Base-by-base conservation (phyloP, 2,329 filamentous ascomycete genomes). In the Penicillium fuscoglaucum region DNA sequence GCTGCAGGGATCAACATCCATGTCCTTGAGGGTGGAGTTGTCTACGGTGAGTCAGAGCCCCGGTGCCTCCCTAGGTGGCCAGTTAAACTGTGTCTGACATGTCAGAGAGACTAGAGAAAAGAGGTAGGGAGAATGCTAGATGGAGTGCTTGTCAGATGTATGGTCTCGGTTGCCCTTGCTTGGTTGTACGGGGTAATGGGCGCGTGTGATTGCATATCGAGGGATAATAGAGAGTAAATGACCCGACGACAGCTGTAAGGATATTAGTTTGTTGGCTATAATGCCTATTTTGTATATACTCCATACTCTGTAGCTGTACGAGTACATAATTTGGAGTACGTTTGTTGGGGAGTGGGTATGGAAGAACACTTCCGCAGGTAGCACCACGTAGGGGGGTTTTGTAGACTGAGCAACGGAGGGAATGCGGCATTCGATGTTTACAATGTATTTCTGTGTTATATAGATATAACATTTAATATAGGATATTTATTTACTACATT, bases 171-270 rank as follows among this genome's bases (percentile, higher is more conserved):
- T 41, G 57, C 58, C 64, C 64, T 65, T 67, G 59, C 65, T 57
- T 66, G 61, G 66, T 66, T 56, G 66, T 64, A 66, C 66, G 55
- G 65, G 57, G 59, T 62, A 61, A 66, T 62, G 39, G 35, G 26
- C 4, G 45, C 24, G 35, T 52, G 53, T 44, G 52, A 58, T 51
- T 33, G 8, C 17, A 31, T 15, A 26, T 19, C 19, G 13, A 21
- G 21, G 33, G 24, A 41, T 53, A 31, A 10, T 33, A 33, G 8
- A 21, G 19, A 24, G 45, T 28, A n/a, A 46, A 47, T 53, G 41
- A 26, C 41, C 24, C 40, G 41, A 28, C 53, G 35, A 43, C 31
- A 29, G 41, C 37, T 37, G 51, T 37, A 47, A 52, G 39, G 37
- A 33, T 31, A 12, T 7, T 31, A 13, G 26, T 29, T 37, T 24